Conservation (phyloP, 805 yeast species). For the Spathaspora boniae region DNA sequence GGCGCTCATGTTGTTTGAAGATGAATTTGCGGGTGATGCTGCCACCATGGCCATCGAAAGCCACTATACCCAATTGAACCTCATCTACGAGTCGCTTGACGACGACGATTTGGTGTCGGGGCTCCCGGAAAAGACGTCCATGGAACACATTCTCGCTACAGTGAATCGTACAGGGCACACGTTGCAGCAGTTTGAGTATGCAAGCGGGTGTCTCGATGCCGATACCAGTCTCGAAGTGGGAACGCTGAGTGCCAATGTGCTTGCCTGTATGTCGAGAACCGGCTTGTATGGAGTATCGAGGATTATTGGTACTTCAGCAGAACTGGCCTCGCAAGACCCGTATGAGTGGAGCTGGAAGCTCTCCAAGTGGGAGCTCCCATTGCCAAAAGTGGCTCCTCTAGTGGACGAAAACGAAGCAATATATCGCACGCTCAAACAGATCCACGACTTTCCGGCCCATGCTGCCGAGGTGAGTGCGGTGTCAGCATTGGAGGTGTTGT, state of each 20-base stretch:
- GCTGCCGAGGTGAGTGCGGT: constrained; percentile 15
- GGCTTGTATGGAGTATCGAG: constrained; percentile 61
- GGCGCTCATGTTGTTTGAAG: constrained; percentile 49
- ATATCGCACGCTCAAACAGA: constrained; percentile 49
- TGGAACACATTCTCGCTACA: constrained; percentile 48
- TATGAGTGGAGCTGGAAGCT: constrained; percentile 77
- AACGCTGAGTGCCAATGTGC: constrained; percentile 12
- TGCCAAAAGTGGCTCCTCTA: constrained; percentile 28
- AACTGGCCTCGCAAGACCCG: constrained; percentile 17
- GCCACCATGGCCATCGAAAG: background rate
- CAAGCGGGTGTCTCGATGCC: constrained; percentile 56
- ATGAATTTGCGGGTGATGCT: constrained; percentile 19
- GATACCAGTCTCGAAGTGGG: constrained; percentile 15
- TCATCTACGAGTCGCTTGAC: constrained; percentile 49
- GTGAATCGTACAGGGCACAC: constrained; percentile 28
- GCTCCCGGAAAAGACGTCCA: constrained; percentile 53
- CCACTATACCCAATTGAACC: constrained; percentile 1
- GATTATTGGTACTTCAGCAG: constrained; percentile 25
- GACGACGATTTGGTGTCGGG: constrained; percentile 67
- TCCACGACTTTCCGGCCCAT: constrained; percentile 34
- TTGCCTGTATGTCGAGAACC: constrained; percentile 40
- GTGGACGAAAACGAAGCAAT: constrained; percentile 42
- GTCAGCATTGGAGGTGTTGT: constrained; percentile 17
- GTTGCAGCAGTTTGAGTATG: constrained; percentile 46
- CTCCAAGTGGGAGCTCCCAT: constrained; percentile 71